Evolutionary conservation across 2,329 filamentous ascomycete species (phyloP), one percentile per base, ranked within the genome.

Genomic region (Dactylella cylindrospora): DNA sequence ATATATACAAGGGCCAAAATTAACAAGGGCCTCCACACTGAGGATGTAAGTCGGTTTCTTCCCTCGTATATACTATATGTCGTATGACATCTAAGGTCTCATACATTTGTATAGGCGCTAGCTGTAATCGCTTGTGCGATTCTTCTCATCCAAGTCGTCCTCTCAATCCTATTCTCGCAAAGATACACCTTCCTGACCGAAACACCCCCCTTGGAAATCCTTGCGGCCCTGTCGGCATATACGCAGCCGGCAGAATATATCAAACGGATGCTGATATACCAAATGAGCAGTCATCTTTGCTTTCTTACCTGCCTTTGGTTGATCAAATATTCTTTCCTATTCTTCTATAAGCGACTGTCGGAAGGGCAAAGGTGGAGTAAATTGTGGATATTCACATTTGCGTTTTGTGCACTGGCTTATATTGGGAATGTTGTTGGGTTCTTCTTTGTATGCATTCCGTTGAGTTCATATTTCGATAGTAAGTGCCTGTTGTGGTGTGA

Each of bases 271-370:
- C 44, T 64, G 8, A 44, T 54, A 32, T 50, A 50, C 26, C 50
- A 64, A 26, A 35, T 55, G 32, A 44, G 59, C 23, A 64, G 59
- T 23, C 45, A 64, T 9, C 10, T 64, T 15, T 49, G 50, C 8
- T 64, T 64, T 50, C 20, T 64, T 29, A 64, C 51, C 6, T 49
- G 49, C 1, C 50, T 64, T 4, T 64, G 59, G 59, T n/a, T 54
- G 13, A 51, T 64, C 17, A 64, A 64, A 20, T 64, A 54, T 17
- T 64, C 59, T 2, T 64, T 64, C 25, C 20, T 64, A 17, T 64
- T 64, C 33, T 64, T 64, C 20, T 64, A 64, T 12, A 64, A 51
- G 35, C 41, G 59, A 10, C 25, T 64, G n/a, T 33, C 51, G 0
- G 50, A 64, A 17, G 59, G 50, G 3, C 36, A 47, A 12, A 26